These are phyloP conservation scores for Colletotrichum aenigma DNA, from an alignment of 2,329 filamentous ascomycete genomes.

Conservation along the genomic window DNA sequence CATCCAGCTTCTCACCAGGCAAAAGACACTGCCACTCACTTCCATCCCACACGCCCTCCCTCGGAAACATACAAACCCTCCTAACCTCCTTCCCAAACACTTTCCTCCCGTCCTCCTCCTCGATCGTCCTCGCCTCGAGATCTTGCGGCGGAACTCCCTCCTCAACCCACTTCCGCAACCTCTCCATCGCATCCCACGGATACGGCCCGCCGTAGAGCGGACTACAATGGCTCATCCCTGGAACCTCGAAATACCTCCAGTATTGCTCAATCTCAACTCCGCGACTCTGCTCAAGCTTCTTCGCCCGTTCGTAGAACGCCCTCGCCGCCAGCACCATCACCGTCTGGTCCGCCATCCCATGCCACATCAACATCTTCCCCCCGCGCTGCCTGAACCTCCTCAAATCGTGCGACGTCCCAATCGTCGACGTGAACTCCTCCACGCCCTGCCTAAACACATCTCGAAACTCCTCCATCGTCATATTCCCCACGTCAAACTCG, in stretches of 20 bases:
- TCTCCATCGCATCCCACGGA: neutral
- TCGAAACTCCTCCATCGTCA: conserved; percentile 3
- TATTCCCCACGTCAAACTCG: conserved; percentile 22
- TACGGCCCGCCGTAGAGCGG: neutral
- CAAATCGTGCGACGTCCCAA: conserved; percentile 31
- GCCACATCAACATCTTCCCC: conserved; percentile 47
- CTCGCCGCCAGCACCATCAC: conserved; percentile 24
- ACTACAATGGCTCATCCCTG: conserved; percentile 54
- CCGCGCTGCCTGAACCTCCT: conserved; percentile 32
- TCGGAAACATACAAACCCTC: neutral
- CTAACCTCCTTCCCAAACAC: neutral
- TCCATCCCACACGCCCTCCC: neutral
- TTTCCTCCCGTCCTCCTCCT: neutral
- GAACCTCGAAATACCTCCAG: conserved; percentile 47
- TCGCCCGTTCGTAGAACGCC: neutral
- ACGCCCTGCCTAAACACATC: conserved; percentile 23
- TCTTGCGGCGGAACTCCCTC: conserved; percentile 52
- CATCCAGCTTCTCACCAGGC: neutral
- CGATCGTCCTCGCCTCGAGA: neutral
- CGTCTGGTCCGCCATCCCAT: conserved; percentile 41
- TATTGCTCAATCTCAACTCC: neutral
- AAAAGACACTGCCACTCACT: neutral
- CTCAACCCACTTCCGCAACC: conserved; percentile 54
- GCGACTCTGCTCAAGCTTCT: neutral
- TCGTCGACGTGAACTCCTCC: conserved; percentile 22